Evolutionary conservation across 2,329 filamentous ascomycete species (phyloP), one percentile per base, ranked within the genome.

Genomic region (Aspergillus sp.): DNA sequence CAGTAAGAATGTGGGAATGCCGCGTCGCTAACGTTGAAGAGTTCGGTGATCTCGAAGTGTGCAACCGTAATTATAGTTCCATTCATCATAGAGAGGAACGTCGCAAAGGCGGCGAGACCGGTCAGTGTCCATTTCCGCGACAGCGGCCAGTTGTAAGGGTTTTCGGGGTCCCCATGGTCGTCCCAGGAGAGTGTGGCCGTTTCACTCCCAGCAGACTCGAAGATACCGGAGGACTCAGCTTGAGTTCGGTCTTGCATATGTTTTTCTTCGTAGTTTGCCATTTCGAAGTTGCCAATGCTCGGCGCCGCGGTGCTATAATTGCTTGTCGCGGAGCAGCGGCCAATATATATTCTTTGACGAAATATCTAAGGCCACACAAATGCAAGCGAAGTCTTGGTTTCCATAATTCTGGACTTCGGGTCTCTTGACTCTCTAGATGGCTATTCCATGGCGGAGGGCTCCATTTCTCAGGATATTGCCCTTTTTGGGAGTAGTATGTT

Each of bases 61-160:
- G 64, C 63, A 3, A 62, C 61, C 1, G 64, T 66, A 24, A 64
- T 61, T 2, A 64, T 64, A 8, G 64, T 66, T 17, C 62, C 63
- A 43, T 66, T 66, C 44, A 65, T 55, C 15, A 62, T 59, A 14
- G 60, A 56, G 14, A 65, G 45, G 15, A 64, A 65, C n/a, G 63
- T 66, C 15, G 61, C 56, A 35, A 57, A 44, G n/a, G 57, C 63
- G 4, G 64, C 62, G 3, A 58, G 58, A 19, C 53, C n/a, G 45
- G 62, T 65, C 14, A 58, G 41, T 9, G 59, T 55, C 64, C 64
- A 66, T 59, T 66, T 66, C 24, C 54, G 57, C 9, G 39, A 12
- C 0, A 23, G 15, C 1, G 63, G 44, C 64, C 64, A 66, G 47
- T 66, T 66, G 58, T 59, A 66, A 0, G 64, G 64, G 37, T 65